Evolutionary conservation across 306 rosid genomes (phyloP), one percentile per base, ranked within the genome.

Genomic region (Inga laurina): DNA sequence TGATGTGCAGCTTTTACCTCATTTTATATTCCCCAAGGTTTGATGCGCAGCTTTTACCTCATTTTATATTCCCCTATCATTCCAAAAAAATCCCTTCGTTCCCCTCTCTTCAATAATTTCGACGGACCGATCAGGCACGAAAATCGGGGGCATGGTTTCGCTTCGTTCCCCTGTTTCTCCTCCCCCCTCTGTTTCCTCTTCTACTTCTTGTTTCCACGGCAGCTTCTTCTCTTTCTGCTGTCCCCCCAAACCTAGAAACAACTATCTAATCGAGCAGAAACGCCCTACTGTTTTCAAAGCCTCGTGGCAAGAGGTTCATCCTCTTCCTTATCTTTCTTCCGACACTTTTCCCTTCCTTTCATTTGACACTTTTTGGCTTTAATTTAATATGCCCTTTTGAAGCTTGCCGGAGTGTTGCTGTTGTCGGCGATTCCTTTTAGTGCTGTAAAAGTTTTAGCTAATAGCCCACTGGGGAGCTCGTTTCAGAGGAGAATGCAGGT

Each of bases 341-440:
- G 21, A 12, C 16, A 7, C 18, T 72, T 39, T 24, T 35, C 14
- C 34, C 15, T 22, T 59, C 66, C 30, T 10, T 59, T 59, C 13
- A 59, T 59, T 59, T 59, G 66, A 59, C 66, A 59, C 13, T 22
- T 8, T 8, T 59, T 59, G 10, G 10, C 30, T 10, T n/a, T 57
- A 21, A 16, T 51, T 46, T 12, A 21, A 24, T 27, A 34, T 39
- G 52, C 21, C 14, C 4, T 14, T 12, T 75, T 84, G 66, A 77
- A 93, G 99, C 98, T 93, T 72, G 96, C 92, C 0, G 99, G 99
- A 83, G 97, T 95, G 79, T 57, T 95, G 74, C 69, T 92, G 22
- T 90, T 95, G 90, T 95, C 99, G 27, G 99, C 97, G 43, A 78
- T 95, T 84, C 99, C 99, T 34, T 95, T 95, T 89, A 91, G 93